Evolutionary conservation across 2,329 filamentous ascomycete genomes (phyloP).

Genomic region (Cladosporium sphaerospermum): DNA sequence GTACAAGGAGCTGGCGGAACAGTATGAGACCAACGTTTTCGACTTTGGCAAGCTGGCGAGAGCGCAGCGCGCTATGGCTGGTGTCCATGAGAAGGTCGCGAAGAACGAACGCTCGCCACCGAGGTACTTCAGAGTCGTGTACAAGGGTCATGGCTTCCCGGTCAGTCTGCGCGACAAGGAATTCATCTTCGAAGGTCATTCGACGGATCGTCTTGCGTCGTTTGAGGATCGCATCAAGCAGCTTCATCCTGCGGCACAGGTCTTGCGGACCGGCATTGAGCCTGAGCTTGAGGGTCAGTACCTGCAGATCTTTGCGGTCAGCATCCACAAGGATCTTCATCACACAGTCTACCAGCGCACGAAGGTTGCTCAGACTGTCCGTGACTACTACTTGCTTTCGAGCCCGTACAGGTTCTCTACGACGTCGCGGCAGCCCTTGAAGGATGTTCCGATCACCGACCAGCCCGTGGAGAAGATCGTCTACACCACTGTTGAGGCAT

Average conservation of each 20-base stretch:
- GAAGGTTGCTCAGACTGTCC: conserved; percentile 72
- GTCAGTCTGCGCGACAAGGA: conserved; percentile 76
- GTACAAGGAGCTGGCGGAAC: conserved; percentile 83
- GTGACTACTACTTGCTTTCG: conserved; percentile 79
- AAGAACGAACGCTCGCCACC: conserved; percentile 73
- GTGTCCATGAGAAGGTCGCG: conserved; percentile 80
- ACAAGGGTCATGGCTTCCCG: conserved; percentile 85
- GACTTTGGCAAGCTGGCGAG: conserved; percentile 89
- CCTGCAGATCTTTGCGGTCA: conserved; percentile 73
- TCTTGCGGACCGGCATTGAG: conserved; percentile 65
- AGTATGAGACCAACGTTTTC: conserved; percentile 84
- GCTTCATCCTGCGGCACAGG: conserved; percentile 78
- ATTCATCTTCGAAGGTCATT: conserved; percentile 80
- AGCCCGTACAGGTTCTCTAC: conserved; percentile 74
- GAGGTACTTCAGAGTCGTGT: conserved; percentile 87
- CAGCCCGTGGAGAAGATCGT: conserved; percentile 79
- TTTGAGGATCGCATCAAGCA: conserved; percentile 92
- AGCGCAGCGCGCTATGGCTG: conserved; percentile 82
- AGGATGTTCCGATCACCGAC: conserved; percentile 58
- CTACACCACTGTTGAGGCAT: conserved; percentile 76
- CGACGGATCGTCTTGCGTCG: conserved; percentile 67
- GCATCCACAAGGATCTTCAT: conserved; percentile 70
- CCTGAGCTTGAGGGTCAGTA: conserved; percentile 82
- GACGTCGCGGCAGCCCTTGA: conserved; percentile 61
- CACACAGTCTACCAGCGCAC: conserved; percentile 84